Conservation (phyloP, 495 filamentous ascomycete genomes). For the Podospora pseudocomata region DNA sequence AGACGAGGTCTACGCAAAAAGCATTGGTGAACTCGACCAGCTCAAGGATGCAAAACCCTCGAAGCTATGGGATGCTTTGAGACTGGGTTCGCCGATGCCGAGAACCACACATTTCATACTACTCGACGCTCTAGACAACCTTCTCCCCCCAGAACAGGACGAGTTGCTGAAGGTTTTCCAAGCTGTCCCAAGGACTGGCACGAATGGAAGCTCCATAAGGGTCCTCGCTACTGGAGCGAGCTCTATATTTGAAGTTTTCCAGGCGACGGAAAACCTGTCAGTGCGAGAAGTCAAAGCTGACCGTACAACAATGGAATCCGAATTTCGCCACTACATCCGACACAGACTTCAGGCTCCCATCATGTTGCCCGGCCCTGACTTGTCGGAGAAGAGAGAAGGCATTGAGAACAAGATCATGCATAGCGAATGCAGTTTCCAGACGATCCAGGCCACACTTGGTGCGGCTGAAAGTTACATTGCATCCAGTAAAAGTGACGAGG, state of each 20-base stretch:
- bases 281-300: not conserved
- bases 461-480: not conserved
- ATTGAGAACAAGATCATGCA: not conserved
- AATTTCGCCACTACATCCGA: not conserved
- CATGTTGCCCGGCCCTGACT: not conserved
- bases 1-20: conserved; percentile 9
- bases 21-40: not conserved
- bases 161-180: conserved; percentile 4
- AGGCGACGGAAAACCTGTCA: not conserved
- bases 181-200: not conserved
- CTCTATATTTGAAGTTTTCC: not conserved
- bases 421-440: not conserved
- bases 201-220: not conserved
- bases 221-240: conserved; percentile 2
- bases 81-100: conserved; percentile 2
- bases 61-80: conserved; percentile 9
- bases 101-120: conserved; percentile 11
- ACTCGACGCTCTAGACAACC: conserved; percentile 8
- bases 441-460: not conserved
- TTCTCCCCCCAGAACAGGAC: not conserved
- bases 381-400: not conserved
- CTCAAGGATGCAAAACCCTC: not conserved
- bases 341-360: not conserved
- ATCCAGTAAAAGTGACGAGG: not conserved
- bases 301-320: not conserved